Conservation (phyloP, 83 land plant species). For the Picea abies region DNA sequence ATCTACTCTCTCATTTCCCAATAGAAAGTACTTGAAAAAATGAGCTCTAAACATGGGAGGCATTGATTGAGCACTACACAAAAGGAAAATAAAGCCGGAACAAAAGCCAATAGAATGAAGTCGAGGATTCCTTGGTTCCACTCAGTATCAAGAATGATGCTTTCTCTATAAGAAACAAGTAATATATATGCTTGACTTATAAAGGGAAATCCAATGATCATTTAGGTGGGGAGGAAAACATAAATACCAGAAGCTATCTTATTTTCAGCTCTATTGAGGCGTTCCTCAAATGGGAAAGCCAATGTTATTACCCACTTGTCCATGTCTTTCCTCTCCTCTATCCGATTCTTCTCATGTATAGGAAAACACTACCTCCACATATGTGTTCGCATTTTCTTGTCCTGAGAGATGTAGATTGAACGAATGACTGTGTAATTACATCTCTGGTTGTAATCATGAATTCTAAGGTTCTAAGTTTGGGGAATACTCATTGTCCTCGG, state of each 20-base stretch:
- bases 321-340: no score
- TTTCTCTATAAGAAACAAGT: constrained; percentile 56
- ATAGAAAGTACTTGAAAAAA: constrained; percentile 11
- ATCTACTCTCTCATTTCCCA: no score
- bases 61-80: constrained; percentile 20
- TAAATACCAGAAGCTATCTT: constrained; percentile 32
- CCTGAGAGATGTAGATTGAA: no score
- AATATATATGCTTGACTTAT: constrained; percentile 69
- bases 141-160: constrained; percentile 40
- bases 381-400: no score
- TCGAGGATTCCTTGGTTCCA: constrained; percentile 69
- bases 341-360: no score
- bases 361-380: no score
- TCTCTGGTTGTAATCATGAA: no score
- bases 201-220: constrained; percentile 57
- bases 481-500: no score
- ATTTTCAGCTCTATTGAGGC: neutral
- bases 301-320: constrained; percentile 20
- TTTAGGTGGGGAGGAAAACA: constrained; percentile 61
- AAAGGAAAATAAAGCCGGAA: constrained; percentile 31
- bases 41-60: constrained; percentile 22
- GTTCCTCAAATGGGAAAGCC: constrained; percentile 44
- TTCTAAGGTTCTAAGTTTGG: no score
- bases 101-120: constrained; percentile 54
- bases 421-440: no score